Evolutionary conservation across 2,329 filamentous ascomycete genomes (phyloP).

Genomic region (Colletotrichum truncatum): DNA sequence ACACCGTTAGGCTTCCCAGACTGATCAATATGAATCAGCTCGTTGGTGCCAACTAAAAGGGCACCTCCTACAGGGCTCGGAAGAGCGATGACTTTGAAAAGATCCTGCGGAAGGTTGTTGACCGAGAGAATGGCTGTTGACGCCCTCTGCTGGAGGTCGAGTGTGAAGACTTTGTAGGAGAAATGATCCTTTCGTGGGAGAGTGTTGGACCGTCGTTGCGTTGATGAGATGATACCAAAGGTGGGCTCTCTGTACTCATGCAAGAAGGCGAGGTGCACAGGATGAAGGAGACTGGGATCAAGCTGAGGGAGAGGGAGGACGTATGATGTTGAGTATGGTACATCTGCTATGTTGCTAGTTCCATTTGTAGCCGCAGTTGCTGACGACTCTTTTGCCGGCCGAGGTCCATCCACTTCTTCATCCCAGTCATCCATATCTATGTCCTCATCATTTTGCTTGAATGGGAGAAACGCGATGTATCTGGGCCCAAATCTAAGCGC

Average conservation of each 20-base stretch:
- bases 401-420: conserved; percentile 78
- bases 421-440: conserved; percentile 93
- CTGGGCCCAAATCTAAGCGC: conserved; percentile 91
- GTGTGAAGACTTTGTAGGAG: conserved; percentile 92
- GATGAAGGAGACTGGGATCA: conserved; percentile 87
- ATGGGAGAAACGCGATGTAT: conserved; percentile 92
- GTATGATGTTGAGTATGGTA: conserved; percentile 90
- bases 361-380: conserved; percentile 43
- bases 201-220: conserved; percentile 75
- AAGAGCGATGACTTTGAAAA: conserved; percentile 83
- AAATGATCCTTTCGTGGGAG: conserved; percentile 87
- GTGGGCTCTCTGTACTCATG: conserved; percentile 98
- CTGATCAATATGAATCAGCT: conserved; percentile 95
- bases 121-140: conserved; percentile 94
- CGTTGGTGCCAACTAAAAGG: conserved; percentile 86
- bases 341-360: conserved; percentile 53
- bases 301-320: conserved; percentile 89
- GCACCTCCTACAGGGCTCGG: conserved; percentile 89
- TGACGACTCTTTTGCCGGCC: conserved; percentile 56
- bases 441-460: conserved; percentile 86
- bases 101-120: conserved; percentile 83
- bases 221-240: conserved; percentile 91
- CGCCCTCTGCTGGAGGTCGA: conserved; percentile 91
- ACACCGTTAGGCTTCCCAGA: conserved; percentile 93
- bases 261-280: conserved; percentile 90